These are phyloP conservation scores for Gossypium raimondii DNA, from an alignment of 345 rosid species.

Conservation along the genomic window DNA sequence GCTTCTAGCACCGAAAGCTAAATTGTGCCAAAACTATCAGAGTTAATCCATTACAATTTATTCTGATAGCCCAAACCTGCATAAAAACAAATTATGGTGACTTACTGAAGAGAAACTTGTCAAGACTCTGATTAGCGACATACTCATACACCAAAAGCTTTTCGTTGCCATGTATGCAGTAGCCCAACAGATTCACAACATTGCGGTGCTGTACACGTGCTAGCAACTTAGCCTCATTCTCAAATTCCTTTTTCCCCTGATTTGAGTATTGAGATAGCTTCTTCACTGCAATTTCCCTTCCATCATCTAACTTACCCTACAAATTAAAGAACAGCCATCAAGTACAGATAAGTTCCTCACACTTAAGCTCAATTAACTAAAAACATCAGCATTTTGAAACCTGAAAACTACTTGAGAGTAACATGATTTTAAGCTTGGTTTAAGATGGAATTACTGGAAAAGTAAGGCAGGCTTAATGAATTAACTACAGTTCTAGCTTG, in stretches of 20 bases:
- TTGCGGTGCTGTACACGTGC: conserved; percentile 94
- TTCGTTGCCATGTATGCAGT: conserved; percentile 69
- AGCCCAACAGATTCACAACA: conserved; percentile 84
- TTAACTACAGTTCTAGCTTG: not conserved
- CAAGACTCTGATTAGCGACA: conserved; percentile 78
- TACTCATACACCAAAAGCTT: conserved; percentile 94
- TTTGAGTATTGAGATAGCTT: conserved; percentile 65
- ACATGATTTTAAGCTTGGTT: not conserved
- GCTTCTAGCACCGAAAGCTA: not conserved
- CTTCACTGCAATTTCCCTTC: conserved; percentile 96
- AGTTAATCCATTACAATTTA: not conserved
- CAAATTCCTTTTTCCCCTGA: conserved; percentile 85
- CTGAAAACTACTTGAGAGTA: not conserved
- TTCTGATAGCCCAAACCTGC: not conserved
- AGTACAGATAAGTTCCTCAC: conserved; percentile 3
- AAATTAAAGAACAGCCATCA: conserved; percentile 18
- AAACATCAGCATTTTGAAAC: not conserved
- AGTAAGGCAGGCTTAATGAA: not conserved
- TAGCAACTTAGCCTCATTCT: conserved; percentile 80
- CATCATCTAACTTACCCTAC: conserved; percentile 80
- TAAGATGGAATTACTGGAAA: not conserved
- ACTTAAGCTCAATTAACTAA: conserved; percentile 3
- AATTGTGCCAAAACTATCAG: not conserved
- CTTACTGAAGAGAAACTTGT: conserved; percentile 93
- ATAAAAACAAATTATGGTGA: conserved; percentile 12